A percentile compares a stretch with the other conserved stretches of the same genome.
These are phyloP conservation scores for Blastobotrys terrestris DNA, from an alignment of 805 yeast species.

Conservation along the genomic window DNA sequence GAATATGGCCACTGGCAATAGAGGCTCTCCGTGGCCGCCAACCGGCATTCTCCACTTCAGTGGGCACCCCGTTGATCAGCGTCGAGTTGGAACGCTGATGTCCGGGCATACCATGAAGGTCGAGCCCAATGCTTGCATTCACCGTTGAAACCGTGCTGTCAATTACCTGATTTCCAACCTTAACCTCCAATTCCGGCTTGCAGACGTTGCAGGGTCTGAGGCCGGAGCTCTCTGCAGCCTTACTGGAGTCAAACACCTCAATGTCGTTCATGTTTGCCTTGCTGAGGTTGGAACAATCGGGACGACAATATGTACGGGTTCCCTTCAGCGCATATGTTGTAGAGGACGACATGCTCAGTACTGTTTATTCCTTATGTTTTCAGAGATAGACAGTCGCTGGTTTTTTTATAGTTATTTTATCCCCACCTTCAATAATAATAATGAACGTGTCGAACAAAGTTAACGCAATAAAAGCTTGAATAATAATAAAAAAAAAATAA, in stretches of 20 bases:
- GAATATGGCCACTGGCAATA: constrained; percentile 22
- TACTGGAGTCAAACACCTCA: constrained; percentile 27
- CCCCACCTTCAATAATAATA: neutral
- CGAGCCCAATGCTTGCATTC: constrained; percentile 53
- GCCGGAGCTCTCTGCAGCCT: constrained; percentile 42
- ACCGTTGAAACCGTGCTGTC: constrained; percentile 50
- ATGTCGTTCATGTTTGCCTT: neutral
- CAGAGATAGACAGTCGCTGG: no score
- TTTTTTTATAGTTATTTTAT: no score
- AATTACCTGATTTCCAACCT: constrained; percentile 19
- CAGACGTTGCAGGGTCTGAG: constrained; percentile 50
- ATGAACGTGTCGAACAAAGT: neutral
- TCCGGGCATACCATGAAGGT: constrained; percentile 30
- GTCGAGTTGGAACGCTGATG: constrained; percentile 30
- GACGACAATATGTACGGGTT: constrained; percentile 50
- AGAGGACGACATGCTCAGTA: neutral
- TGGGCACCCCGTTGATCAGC: constrained; percentile 5
- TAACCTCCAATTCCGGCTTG: constrained; percentile 38
- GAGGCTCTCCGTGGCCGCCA: constrained; percentile 22
- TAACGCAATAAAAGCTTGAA: neutral
- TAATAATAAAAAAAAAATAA: no score
- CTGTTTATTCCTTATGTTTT: no score
- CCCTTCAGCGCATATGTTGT: constrained; percentile 36
- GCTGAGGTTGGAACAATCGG: constrained; percentile 49
- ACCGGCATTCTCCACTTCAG: constrained; percentile 8